Evolutionary conservation across 176 grass and related monocot genomes (phyloP), one percentile per base, ranked within the genome.

Genomic region (Alloteropsis semialata): DNA sequence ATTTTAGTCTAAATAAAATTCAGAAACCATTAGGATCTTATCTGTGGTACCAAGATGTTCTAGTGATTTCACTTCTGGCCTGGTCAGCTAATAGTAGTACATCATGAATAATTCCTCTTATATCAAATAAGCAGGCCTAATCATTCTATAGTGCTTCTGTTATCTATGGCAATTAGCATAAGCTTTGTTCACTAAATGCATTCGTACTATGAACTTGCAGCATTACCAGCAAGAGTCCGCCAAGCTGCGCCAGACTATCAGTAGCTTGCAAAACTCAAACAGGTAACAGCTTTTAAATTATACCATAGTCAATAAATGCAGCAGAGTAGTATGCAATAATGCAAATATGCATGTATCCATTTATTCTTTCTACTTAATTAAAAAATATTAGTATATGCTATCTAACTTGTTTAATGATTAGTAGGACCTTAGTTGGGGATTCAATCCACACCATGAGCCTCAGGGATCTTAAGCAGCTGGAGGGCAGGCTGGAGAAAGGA

Each of bases 211-310:
- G 25, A 59, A 74, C 67, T 58, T 89, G 55, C 82, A 99, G 97
- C 72, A 94, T 65, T 99, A 94, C 91, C 87, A 93, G 83, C 87
- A 99, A 71, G 97, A 99, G 74, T 88, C 91, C 11, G 45, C 82
- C 18, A 99, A 99, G 79, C 83, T 99, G 73, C 97, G 91, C 7
- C 82, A 92, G 38, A 80, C 76, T 29, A 90, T 99, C 69, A 85
- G 67, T 76, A 78, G 79, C 72, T 75, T 99, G 59, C 90, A 94
- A 51, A 96, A 88, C 69, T 37, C 89, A 79, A 96, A 96, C 85
- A 99, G 91, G 97, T 99, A 62, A 8, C 21, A 57, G 36, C 18
- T 84, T 18, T 64, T 36, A 69, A 81, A 87, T 68, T 44, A 51
- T 17, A 65, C 3, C 29, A 38, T 59, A 34, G 57, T 75, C 5